Percentiles rank a stretch among this genome's conserved stretches.
phyloP scores from a whole-genome alignment of 208 protist genomes.

The Crithidia sp. region DNA sequence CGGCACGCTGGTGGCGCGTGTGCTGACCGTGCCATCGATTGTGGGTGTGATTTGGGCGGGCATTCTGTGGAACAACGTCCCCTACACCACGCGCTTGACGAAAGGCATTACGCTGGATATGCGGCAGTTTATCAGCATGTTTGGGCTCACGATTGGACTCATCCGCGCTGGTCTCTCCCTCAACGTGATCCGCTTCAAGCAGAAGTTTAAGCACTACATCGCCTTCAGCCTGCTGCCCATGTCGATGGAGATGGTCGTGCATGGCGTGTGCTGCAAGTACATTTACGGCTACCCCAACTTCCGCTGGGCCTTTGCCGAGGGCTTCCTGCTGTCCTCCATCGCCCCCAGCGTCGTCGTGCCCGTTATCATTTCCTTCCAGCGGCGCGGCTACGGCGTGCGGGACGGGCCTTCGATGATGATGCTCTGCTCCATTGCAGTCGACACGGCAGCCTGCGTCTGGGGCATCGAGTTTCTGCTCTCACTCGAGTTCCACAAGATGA shows the following conservation, averaged over 20 bases:
- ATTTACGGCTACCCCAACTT: slow-evolving; percentile 53
- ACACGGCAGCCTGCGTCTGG: slow-evolving; percentile 52
- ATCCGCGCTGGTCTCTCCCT: slow-evolving; percentile 63
- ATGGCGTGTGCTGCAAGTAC: slow-evolving; percentile 48
- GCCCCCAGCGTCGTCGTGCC: slow-evolving; percentile 57
- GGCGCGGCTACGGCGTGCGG: slow-evolving; percentile 48
- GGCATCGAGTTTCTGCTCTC: slow-evolving; percentile 53
- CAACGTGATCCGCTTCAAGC: slow-evolving; percentile 53
- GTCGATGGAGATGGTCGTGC: slow-evolving; percentile 48
- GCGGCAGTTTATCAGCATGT: slow-evolving; percentile 39
- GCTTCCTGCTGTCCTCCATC: slow-evolving; percentile 54
- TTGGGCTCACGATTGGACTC: slow-evolving; percentile 56
- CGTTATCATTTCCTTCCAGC: slow-evolving; percentile 53
- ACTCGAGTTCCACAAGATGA: slow-evolving; percentile 55
- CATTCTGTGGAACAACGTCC: slow-evolving; percentile 65
- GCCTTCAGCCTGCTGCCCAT: slow-evolving; percentile 49
- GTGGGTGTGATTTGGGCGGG: slow-evolving; percentile 57
- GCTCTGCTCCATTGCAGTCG: slow-evolving; percentile 52
- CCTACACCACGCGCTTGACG: slow-evolving; percentile 48
- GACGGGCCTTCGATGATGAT: slow-evolving; percentile 69
- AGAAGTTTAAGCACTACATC: slow-evolving; percentile 56
- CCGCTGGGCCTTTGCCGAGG: slow-evolving; percentile 53
- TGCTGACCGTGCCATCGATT: slow-evolving; percentile 50
- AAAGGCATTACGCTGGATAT: slow-evolving; percentile 46
- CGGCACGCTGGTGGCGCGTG: slow-evolving; percentile 40